Percentiles rank a stretch among this genome's conserved stretches.
These are phyloP conservation scores for Sporisorium exsertum DNA, from an alignment of 1,284 basidiomycete species.

Conservation along the genomic window DNA sequence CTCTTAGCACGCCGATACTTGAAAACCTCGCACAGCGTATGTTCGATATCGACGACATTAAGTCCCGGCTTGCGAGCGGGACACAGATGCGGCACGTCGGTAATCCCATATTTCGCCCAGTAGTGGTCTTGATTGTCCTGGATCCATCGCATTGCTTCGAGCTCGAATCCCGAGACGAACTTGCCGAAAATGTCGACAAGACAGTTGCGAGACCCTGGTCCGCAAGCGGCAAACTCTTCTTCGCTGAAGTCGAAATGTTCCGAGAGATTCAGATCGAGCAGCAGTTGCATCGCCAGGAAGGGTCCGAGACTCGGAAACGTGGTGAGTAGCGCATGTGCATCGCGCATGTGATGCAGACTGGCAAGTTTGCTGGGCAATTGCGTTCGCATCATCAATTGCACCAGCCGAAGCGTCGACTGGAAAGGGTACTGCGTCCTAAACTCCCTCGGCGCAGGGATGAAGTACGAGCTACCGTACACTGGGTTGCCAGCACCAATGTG, in stretches of 20 bases:
- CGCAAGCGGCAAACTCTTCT: constrained; percentile 76
- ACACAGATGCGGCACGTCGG: constrained; percentile 36
- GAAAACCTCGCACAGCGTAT: constrained; percentile 77
- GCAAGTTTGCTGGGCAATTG: constrained; percentile 71
- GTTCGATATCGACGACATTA: constrained; percentile 74
- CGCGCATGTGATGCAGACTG: constrained; percentile 72
- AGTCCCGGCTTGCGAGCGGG: constrained; percentile 71
- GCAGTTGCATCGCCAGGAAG: constrained; percentile 72
- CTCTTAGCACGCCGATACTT: constrained; percentile 74
- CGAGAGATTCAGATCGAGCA: constrained; percentile 72
- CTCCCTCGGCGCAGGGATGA: constrained; percentile 75
- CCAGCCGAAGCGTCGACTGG: constrained; percentile 74
- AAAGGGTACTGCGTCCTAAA: constrained; percentile 72
- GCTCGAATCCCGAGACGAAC: constrained; percentile 70
- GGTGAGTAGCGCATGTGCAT: constrained; percentile 74
- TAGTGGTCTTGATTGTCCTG: constrained; percentile 73
- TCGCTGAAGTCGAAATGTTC: constrained; percentile 74
- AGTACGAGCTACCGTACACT: constrained; percentile 77
- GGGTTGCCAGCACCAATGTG: constrained; percentile 69
- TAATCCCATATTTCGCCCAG: constrained; percentile 69
- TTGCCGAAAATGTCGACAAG: constrained; percentile 74
- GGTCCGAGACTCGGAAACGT: constrained; percentile 76
- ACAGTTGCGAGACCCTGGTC: constrained; percentile 75
- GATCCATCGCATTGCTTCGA: constrained; percentile 75
- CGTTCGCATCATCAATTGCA: constrained; percentile 75